Conservation (phyloP, 495 filamentous ascomycete genomes). For the Annulohypoxylon stygium region DNA sequence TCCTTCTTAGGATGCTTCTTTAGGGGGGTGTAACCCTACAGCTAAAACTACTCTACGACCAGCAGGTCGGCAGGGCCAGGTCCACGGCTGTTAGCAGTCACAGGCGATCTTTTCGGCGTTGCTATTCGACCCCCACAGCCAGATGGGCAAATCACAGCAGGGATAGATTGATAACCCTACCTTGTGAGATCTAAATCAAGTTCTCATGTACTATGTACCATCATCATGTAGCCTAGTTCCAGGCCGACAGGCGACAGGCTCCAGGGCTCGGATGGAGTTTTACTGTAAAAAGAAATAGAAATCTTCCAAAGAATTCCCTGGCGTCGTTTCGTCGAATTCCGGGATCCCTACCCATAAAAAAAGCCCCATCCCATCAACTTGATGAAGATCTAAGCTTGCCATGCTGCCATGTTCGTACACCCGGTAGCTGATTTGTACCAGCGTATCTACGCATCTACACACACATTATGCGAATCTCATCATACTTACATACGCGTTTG, state of each 20-base stretch:
- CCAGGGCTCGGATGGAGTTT: conserved; percentile 38
- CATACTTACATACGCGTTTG: conserved; percentile 12
- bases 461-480: conserved; percentile 7
- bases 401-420: conserved; percentile 2
- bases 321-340: conserved; percentile 36
- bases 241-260: conserved; percentile 16
- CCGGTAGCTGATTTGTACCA: conserved; percentile 27
- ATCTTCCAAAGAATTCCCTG: conserved; percentile 47
- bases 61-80: not conserved
- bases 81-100: conserved; percentile 28
- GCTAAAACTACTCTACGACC: not conserved
- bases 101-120: conserved; percentile 41
- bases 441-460: not conserved
- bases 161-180: conserved; percentile 42
- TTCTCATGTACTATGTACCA: conserved; percentile 6
- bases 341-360: conserved; percentile 24
- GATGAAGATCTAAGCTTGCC: conserved; percentile 15
- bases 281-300: conserved; percentile 46
- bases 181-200: conserved; percentile 46
- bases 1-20: conserved; percentile 23
- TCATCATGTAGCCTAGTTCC: conserved; percentile 23
- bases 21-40: conserved; percentile 35
- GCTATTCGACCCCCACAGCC: conserved; percentile 38
- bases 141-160: conserved; percentile 37
- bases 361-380: conserved; percentile 31